phyloP scores from a whole-genome alignment of 768 basidiomycete genomes.

The Peribolospora baueri region DNA sequence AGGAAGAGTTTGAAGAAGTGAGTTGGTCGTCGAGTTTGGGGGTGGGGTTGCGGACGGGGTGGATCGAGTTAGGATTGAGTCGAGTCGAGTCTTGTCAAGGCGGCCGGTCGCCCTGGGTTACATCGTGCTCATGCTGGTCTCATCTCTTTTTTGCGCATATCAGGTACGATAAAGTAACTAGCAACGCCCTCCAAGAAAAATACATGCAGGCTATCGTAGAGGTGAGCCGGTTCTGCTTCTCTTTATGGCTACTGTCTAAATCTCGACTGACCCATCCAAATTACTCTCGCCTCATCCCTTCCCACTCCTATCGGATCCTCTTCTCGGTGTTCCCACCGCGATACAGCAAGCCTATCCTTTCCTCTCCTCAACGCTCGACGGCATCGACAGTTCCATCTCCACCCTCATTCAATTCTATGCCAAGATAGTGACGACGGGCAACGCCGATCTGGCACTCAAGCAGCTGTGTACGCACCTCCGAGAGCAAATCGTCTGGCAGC shows the following conservation, averaged over 20 bases:
- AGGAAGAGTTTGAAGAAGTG: slow-evolving; percentile 89
- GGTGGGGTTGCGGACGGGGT: too few relatives aligned
- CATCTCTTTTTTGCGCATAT: neutral
- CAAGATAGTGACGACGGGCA: slow-evolving; percentile 56
- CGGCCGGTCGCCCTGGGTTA: neutral
- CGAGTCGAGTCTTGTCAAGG: neutral
- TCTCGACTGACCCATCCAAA: slow-evolving; percentile 1
- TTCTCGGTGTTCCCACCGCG: slow-evolving; percentile 10
- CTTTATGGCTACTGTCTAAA: neutral
- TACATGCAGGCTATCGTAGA: slow-evolving; percentile 9
- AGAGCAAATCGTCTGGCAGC: slow-evolving; percentile 64
- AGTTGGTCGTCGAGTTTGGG: slow-evolving; percentile 11
- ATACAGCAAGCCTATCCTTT: slow-evolving; percentile 39
- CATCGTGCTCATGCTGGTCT: slow-evolving; percentile 1
- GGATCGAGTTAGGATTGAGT: too few relatives aligned
- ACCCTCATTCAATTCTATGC: slow-evolving; percentile 50
- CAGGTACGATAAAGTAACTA: slow-evolving; percentile 84
- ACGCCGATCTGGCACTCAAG: slow-evolving; percentile 41
- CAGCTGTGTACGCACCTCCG: slow-evolving; percentile 41
- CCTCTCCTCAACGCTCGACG: slow-evolving; percentile 34
- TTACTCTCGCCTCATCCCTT: slow-evolving; percentile 1
- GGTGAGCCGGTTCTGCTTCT: neutral
- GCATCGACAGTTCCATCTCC: slow-evolving; percentile 33
- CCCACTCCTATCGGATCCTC: neutral
- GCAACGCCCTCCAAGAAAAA: slow-evolving; percentile 27